Evolutionary conservation across 148 eudicot species (phyloP), one percentile per base, ranked within the genome.

Genomic region (Fagopyrum esculentum): DNA sequence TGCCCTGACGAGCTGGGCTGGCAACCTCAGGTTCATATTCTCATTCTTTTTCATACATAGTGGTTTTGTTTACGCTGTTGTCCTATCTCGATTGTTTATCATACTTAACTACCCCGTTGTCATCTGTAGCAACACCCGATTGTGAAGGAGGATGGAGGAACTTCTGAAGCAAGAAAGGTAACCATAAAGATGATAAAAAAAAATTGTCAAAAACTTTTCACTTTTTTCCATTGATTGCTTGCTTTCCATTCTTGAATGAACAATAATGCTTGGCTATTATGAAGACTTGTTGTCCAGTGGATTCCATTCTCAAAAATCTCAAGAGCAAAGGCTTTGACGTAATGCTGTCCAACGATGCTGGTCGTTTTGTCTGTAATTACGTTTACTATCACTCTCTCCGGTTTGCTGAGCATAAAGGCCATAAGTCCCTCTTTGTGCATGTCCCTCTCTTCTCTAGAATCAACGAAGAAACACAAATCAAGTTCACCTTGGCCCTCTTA

Each of bases 1-100:
- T 91, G 93, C 82, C 87, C 93, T 22, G 97, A 91, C 77, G 90
- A 91, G 80, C 81, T 89, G 11, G 97, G 97, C 15, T 91, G 97
- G 97, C 87, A 91, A 78, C 97, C 97, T 74, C 87, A 84, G 89
- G 52, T 10, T 49, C 11, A 9, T 49, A 49, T 13, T 12, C 49
- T 15, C 15, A 73, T 26, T 13, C 13, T 4, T 55, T 35, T 49
- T 49, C 3, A 49, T 10, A 49, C 10, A 49, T 49, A 13, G 52
- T 49, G 52, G 11, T 10, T 49, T 49, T 49, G 2, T 10, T 49
- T 49, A 6, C 7, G 52, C 13, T 49, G 52, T 49, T 49, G 16
- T 71, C 55, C 10, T 9, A 49, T 49, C 15, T 49, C 7, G 52
- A 49, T 49, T 49, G 15, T 9, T 13, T 13, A 49, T 49, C 2